Percentiles rank a stretch among this genome's conserved stretches.
Evolutionary conservation across 805 yeast species (phyloP).

Genomic region (Candida dendrica): DNA sequence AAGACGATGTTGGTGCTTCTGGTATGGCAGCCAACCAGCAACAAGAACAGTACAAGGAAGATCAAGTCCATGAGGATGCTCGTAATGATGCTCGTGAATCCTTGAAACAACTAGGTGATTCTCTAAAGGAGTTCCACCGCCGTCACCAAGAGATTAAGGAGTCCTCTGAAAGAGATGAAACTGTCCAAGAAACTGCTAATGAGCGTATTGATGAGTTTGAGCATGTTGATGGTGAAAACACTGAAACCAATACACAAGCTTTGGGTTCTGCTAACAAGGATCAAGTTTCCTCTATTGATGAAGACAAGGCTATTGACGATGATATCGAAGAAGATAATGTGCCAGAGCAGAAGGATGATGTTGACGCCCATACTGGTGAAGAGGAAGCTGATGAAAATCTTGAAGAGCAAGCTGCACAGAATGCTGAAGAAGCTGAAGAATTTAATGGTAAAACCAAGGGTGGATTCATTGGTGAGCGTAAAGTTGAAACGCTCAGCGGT

Average conservation of each 20-base stretch:
- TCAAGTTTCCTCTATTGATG: conserved; percentile 68
- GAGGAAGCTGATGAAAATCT: conserved; percentile 18
- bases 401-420: conserved; percentile 22
- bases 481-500: conserved; percentile 16
- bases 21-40: conserved; percentile 44
- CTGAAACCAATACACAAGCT: conserved; percentile 82
- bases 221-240: conserved; percentile 73
- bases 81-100: conserved; percentile 69
- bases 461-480: conserved; percentile 43
- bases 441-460: conserved; percentile 43
- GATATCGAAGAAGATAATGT: conserved; percentile 34
- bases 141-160: conserved; percentile 84
- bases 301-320: conserved; percentile 77
- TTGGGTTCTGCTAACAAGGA: conserved; percentile 84
- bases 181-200: conserved; percentile 44
- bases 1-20: conserved; percentile 61
- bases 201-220: conserved; percentile 82
- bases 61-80: conserved; percentile 41
- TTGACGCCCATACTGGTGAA: conserved; percentile 23
- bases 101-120: conserved; percentile 83
- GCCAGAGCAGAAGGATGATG: conserved; percentile 26
- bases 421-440: conserved; percentile 33
- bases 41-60: conserved; percentile 34
- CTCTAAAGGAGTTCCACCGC: conserved; percentile 84
- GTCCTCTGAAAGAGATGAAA: conserved; percentile 43